Conservation (phyloP, 768 basidiomycete species). For the Boletus barrowsii region DNA sequence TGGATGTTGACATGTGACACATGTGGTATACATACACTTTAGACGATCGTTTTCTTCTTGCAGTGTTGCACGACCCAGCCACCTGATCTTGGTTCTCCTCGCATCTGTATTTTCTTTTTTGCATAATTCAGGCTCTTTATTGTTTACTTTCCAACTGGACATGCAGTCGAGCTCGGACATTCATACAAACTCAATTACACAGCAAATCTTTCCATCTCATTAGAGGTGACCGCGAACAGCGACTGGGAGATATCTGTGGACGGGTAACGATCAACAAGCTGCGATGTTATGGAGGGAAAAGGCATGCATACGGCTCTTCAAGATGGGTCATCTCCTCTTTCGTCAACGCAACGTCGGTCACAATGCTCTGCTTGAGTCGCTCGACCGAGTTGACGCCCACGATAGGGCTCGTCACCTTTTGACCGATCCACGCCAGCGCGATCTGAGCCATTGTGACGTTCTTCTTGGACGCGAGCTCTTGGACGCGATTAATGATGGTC, state of each 20-base stretch:
- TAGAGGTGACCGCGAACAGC: constrained; percentile 17
- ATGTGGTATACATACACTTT: constrained; percentile 23
- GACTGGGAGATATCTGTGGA: no score
- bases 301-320: constrained; percentile 23
- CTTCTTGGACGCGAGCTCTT: constrained; percentile 39
- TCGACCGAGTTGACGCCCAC: constrained; percentile 37
- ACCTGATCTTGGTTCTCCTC: constrained; percentile 27
- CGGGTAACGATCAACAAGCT: no score
- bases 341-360: constrained; percentile 23
- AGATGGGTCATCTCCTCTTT: constrained; percentile 31
- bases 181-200: background rate
- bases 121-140: constrained; percentile 5
- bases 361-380: constrained; percentile 31
- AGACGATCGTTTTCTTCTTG: constrained; percentile 77
- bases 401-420: constrained; percentile 44
- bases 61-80: constrained; percentile 78
- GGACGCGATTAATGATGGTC: constrained; percentile 38
- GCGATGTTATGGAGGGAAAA: no score
- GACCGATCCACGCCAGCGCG: constrained; percentile 40
- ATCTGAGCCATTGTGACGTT: constrained; percentile 43
- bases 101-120: constrained; percentile 10
- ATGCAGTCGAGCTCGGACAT: background rate
- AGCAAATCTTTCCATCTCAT: background rate
- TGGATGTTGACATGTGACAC: background rate
- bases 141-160: background rate